phyloP scores from a whole-genome alignment of 2,329 filamentous ascomycete species.

The Gaeumannomyces sp. region DNA sequence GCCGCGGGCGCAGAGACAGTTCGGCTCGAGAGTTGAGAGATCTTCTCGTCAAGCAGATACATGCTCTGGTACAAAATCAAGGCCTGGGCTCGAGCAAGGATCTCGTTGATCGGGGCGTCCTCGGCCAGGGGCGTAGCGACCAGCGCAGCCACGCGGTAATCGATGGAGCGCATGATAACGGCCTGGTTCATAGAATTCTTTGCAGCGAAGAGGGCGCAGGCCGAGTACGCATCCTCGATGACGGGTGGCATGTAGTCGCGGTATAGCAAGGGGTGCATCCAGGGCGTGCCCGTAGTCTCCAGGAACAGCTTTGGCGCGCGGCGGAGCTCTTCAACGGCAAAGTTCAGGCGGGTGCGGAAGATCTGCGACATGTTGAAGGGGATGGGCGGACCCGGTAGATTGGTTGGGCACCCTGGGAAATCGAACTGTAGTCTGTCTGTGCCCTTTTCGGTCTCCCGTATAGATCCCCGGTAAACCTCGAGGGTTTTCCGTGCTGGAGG shows the following conservation, averaged over 20 bases:
- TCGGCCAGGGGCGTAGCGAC: conserved; percentile 27
- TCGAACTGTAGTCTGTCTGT: not conserved
- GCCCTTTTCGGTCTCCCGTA: not conserved
- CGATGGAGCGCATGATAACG: conserved; percentile 43
- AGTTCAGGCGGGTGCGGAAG: conserved; percentile 28
- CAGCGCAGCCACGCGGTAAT: conserved; percentile 37
- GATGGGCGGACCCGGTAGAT: not conserved
- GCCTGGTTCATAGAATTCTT: conserved; percentile 41
- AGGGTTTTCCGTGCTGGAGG: not conserved
- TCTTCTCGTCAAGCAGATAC: conserved; percentile 34
- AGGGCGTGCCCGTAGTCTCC: conserved; percentile 41
- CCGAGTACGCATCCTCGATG: conserved; percentile 47
- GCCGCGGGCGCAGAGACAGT: conserved; percentile 25
- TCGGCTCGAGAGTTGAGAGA: conserved; percentile 24
- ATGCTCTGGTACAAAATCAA: conserved; percentile 40
- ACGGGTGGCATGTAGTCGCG: conserved; percentile 41
- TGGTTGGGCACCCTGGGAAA: not conserved
- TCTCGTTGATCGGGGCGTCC: conserved; percentile 18
- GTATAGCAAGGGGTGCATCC: conserved; percentile 48
- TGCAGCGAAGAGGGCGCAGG: conserved; percentile 45
- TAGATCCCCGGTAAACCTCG: not conserved
- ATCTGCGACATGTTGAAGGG: conserved; percentile 11
- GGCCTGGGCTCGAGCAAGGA: conserved; percentile 34
- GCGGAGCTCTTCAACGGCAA: conserved; percentile 45
- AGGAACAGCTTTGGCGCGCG: conserved; percentile 44